phyloP scores from a whole-genome alignment of 805 yeast species.

The Myxozyma nipponensis region DNA sequence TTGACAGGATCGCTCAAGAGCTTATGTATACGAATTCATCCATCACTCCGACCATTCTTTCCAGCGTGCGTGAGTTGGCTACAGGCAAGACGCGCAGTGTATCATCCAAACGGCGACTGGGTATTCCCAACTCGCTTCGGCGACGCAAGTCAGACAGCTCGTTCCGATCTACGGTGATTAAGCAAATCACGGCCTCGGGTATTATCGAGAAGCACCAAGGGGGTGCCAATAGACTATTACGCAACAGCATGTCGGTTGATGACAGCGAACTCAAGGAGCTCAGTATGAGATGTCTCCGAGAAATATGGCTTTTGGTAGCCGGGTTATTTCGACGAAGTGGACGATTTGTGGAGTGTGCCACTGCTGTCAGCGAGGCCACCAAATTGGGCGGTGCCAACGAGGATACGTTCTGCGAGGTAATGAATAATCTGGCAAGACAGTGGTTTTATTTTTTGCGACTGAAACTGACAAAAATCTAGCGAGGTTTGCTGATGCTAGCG shows the following conservation, averaged over 20 bases:
- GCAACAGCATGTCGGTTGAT: constrained; percentile 24
- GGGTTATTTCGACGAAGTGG: constrained; percentile 22
- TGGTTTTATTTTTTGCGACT: neutral
- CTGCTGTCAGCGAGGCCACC: constrained; percentile 24
- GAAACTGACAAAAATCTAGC: constrained; percentile 5
- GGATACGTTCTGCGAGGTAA: constrained; percentile 25
- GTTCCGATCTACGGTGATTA: constrained; percentile 7
- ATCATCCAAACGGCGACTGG: constrained; percentile 13
- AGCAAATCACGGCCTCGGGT: constrained; percentile 14
- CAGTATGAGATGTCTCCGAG: constrained; percentile 25
- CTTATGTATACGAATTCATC: constrained; percentile 4
- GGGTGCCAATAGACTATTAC: constrained; percentile 24
- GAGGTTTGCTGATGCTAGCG: constrained; percentile 21
- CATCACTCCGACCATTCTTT: constrained; percentile 15
- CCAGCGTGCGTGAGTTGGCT: constrained; percentile 6
- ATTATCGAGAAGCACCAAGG: constrained; percentile 24
- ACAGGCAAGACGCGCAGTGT: constrained; percentile 10
- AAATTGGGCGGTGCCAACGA: constrained; percentile 25
- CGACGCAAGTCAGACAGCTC: constrained; percentile 23
- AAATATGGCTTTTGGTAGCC: constrained; percentile 24
- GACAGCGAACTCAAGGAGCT: constrained; percentile 20
- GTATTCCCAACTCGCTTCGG: constrained; percentile 14
- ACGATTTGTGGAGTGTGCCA: constrained; percentile 20
- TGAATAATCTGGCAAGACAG: neutral
- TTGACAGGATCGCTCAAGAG: constrained; percentile 19